Evolutionary conservation across 345 rosid species (phyloP), one percentile per base, ranked within the genome.

Genomic region (Boechera divaricarpa): DNA sequence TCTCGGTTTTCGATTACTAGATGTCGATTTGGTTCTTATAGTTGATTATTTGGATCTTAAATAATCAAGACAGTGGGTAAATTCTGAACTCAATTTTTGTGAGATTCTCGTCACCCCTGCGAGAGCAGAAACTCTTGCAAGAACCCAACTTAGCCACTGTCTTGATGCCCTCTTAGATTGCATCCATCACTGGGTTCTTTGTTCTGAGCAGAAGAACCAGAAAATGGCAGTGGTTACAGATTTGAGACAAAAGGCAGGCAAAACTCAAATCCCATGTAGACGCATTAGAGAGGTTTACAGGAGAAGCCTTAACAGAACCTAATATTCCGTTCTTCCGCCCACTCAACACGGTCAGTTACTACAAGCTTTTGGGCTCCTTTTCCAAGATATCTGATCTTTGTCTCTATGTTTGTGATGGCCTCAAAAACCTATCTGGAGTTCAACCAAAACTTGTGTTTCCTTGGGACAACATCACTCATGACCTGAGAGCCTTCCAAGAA

Each of bases 121-220:
- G 1, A 82, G 93, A 78, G 96, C 93, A 33, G 79, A 85, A 66
- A 86, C 83, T 28, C 83, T 83, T 7, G 90, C 96, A 10, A 87
- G 76, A 79, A 56, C 76, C 10, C 84, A 87, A 31, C 81, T 88
- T 71, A 80, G 80, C 2, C 11, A 21, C 42, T 80, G 83, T 74
- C 76, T 85, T 12, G 78, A 69, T n/a, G 77, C 69, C 0, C 69
- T 85, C 51, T 26, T 47, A 18, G 82, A 69, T 29, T 79, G 81
- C 75, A 68, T 86, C 4, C 8, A 66, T 63, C 72, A 36, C 45
- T 85, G 41, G 41, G 73, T 57, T 74, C 77, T 78, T 45, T 77
- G 65, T 15, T 44, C 73, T 1, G 71, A 67, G 55, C 74, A 73
- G 53, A 85, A 77, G 64, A 72, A 60, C 49, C 58, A 38, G 77